Evolutionary conservation across 164 flowering plant genomes (phyloP), one percentile per base, ranked within the genome.

Genomic region (Amborella trichopoda): DNA sequence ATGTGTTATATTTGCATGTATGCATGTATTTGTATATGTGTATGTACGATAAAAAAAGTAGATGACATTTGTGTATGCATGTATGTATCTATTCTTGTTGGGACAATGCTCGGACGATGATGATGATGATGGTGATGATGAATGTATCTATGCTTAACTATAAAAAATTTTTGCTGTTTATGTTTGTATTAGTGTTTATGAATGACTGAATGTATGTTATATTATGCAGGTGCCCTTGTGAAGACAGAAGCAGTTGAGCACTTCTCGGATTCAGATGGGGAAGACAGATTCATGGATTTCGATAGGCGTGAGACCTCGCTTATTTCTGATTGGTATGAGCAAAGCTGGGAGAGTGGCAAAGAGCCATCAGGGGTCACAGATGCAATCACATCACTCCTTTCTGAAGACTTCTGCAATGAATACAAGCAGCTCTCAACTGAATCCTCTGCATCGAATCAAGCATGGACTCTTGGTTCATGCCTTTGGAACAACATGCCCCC

Each of bases 401-500:
- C 72, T 40, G 72, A 76, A 26, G 89, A 81, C 60, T 63, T 65
- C 48, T 59, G 54, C 32, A 56, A 48, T 28, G 68, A 63, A 22
- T 65, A 68, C 56, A 66, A 66, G 62, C 60, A 64, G 25, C 55
- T 65, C 46, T 39, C 59, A n/a, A 25, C 48, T 37, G 75, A 56
- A 20, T 20, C 53, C 45, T 51, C 67, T 22, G n/a, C 65, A 25
- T 23, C 48, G 23, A 58, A 40, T 57, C 69, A 68, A 53, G 76
- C 63, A 24, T 66, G 70, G 67, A 72, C 63, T 0, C 44, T 62
- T 18, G 58, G 56, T 34, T 55, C 59, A 38, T 60, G 48, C 44
- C 37, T 62, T 4, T 76, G 82, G 88, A 72, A 68, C 39, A 74
- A 61, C 64, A 69, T 80, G 77, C 79, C 83, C 43, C 60, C 74